phyloP scores from a whole-genome alignment of 257 asterid genomes.

The Perilla frutescens region DNA sequence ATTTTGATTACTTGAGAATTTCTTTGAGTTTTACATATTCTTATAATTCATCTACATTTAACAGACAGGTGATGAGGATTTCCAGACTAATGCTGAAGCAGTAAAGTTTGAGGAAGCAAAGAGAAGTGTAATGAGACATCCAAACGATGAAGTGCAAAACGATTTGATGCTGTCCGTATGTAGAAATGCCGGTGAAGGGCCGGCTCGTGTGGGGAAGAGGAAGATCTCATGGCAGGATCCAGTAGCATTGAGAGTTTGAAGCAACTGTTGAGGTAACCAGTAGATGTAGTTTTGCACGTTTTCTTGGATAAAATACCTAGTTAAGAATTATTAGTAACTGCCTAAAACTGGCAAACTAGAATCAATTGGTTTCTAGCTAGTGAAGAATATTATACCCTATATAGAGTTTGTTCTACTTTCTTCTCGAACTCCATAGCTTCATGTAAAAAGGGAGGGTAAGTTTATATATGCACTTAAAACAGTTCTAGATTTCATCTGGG shows the following conservation, averaged over 20 bases:
- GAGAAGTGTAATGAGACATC: slow-evolving; percentile 49
- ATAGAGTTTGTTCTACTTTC: slow-evolving; percentile 7
- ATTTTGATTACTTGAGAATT: neutral
- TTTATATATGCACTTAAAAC: neutral
- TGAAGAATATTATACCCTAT: neutral
- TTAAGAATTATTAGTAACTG: slow-evolving; percentile 1
- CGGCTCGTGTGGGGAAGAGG: slow-evolving; percentile 73
- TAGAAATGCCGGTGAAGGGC: slow-evolving; percentile 69
- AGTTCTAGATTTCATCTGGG: neutral
- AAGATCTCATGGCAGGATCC: slow-evolving; percentile 92
- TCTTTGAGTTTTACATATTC: neutral
- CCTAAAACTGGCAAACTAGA: slow-evolving; percentile 10
- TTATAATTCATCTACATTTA: slow-evolving; percentile 23
- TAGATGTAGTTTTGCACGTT: slow-evolving; percentile 9
- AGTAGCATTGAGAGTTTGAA: slow-evolving; percentile 83
- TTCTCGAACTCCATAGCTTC: neutral
- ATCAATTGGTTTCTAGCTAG: slow-evolving; percentile 12
- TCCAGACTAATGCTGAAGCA: slow-evolving; percentile 44
- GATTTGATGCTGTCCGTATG: slow-evolving; percentile 66
- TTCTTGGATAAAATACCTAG: neutral
- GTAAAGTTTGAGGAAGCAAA: slow-evolving; percentile 51
- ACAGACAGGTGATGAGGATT: slow-evolving; percentile 78
- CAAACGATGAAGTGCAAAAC: slow-evolving; percentile 61
- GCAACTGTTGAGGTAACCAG: slow-evolving; percentile 6
- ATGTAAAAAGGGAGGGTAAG: neutral